phyloP scores from a whole-genome alignment of 139 green algal species.

The Closterium sp. region DNA sequence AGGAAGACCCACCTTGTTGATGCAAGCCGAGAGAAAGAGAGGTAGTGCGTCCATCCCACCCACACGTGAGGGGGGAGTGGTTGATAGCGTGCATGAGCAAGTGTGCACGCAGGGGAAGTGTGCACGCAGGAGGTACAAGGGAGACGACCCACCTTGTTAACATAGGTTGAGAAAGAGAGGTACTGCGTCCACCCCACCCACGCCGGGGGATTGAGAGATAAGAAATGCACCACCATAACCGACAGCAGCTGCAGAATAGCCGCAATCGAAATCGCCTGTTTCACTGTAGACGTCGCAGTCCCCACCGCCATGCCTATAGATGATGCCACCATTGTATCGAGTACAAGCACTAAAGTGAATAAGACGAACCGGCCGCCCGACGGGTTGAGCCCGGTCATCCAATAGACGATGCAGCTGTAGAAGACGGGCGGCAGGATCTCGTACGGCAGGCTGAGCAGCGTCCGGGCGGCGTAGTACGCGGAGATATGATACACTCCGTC shows the following conservation, averaged over 20 bases:
- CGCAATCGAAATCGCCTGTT: constrained; percentile 8
- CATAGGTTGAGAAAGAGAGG: constrained; percentile 34
- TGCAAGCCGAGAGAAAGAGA: no score
- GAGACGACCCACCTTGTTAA: constrained; percentile 9
- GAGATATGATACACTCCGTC: constrained; percentile 34
- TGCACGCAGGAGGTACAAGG: no score
- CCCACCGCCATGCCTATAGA: constrained; percentile 25
- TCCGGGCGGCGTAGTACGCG: constrained; percentile 16
- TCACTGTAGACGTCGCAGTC: not conserved
- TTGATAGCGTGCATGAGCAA: no score
- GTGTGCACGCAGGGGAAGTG: no score
- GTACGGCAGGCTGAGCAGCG: constrained; percentile 22
- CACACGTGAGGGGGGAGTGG: no score
- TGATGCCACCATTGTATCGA: constrained; percentile 34
- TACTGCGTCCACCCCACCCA: constrained; percentile 42
- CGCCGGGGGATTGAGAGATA: not conserved
- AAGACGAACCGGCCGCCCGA: constrained; percentile 24
- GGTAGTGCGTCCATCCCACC: no score
- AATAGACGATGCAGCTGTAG: constrained; percentile 29
- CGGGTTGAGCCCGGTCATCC: constrained; percentile 34
- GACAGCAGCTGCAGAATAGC: constrained; percentile 19
- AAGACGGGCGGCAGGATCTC: constrained; percentile 30
- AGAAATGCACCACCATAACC: constrained; percentile 16
- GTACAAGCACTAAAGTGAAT: constrained; percentile 7
- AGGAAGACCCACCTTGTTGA: no score